Base-by-base conservation (phyloP, 805 yeast genomes). In the Maudiozyma serrabonitensis region DNA sequence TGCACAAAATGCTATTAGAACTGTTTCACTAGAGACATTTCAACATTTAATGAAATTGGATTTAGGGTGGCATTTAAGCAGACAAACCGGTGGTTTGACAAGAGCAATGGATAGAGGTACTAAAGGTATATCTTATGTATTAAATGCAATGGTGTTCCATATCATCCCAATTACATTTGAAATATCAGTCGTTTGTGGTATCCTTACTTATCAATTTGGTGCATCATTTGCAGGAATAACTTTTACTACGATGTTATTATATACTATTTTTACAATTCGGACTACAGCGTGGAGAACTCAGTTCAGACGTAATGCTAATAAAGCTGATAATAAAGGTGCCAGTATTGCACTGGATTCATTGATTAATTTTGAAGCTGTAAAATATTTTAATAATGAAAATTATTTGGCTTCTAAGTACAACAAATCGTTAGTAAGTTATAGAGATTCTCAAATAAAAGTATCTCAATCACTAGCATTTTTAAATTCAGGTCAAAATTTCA, bases 41-140 rank as follows among this genome's bases (percentile, higher is more conserved):
- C 74, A 72, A 42, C 98, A 91, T 65, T 70, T 93, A 47, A 74
- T 93, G 66, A 80, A 79, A 58, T 74, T 93, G 66, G 99, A 93
- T 68, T 70, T 90, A 48, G 84, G 87, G 19, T 93, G 91, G 76
- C 99, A 93, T 66, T 69, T 93, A 40, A 76, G 91, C 11, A 75
- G 90, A 56, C 98, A 93, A 66, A 93, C 99, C 0, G 99, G 99
- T 56, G 98, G 96, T 0, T 69, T 93, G 34, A 91, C 97, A 0
- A 74, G 99, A 53, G 98, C 98, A 1, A 93, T 93, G 60, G 99
- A 93, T 61, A 75, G 99, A 55, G 99, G 99, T 66, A 91, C 98
- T 1, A 91, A 93, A 59, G 99, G 99, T 71, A 91, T 93, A 48
- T 83, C 95, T 12, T 90, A 86, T 58, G 97, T 93, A 5, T 71